phyloP scores from a whole-genome alignment of 495 filamentous ascomycete species.

The Xylaria intraflava region DNA sequence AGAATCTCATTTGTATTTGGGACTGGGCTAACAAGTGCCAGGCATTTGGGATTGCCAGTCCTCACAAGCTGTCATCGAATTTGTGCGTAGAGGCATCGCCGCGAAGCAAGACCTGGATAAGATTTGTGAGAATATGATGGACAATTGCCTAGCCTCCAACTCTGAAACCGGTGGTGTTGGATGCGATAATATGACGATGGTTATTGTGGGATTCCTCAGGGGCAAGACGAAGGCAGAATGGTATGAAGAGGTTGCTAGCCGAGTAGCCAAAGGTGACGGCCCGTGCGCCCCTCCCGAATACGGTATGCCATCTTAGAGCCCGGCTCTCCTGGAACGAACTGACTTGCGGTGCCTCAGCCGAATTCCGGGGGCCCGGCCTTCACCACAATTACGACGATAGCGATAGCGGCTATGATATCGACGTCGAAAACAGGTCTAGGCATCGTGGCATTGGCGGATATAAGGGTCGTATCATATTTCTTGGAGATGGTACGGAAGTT shows the following conservation, averaged over 20 bases:
- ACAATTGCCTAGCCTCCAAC: constrained; percentile 95
- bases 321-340: constrained; percentile 44
- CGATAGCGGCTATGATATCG: constrained; percentile 85
- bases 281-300: constrained; percentile 99
- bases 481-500: constrained; percentile 90
- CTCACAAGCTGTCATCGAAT: constrained; percentile 93
- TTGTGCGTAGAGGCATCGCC: constrained; percentile 90
- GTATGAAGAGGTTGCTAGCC: constrained; percentile 90
- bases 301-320: constrained; percentile 63
- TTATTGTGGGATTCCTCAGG: constrained; percentile 77
- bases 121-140: constrained; percentile 99
- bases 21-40: constrained; percentile 36
- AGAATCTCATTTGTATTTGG: background rate
- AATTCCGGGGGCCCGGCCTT: constrained; percentile 88
- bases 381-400: constrained; percentile 91
- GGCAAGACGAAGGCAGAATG: constrained; percentile 94
- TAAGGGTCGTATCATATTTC: constrained; percentile 79
- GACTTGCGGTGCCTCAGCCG: constrained; percentile 55
- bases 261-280: constrained; percentile 94
- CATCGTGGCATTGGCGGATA: constrained; percentile 54
- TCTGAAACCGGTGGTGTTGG: constrained; percentile 96
- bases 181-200: constrained; percentile 99
- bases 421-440: constrained; percentile 52
- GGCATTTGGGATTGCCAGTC: constrained; percentile 99
- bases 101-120: constrained; percentile 87